Evolutionary conservation across 2,329 filamentous ascomycete genomes (phyloP).

Genomic region (Hymenoscyphus occultus): DNA sequence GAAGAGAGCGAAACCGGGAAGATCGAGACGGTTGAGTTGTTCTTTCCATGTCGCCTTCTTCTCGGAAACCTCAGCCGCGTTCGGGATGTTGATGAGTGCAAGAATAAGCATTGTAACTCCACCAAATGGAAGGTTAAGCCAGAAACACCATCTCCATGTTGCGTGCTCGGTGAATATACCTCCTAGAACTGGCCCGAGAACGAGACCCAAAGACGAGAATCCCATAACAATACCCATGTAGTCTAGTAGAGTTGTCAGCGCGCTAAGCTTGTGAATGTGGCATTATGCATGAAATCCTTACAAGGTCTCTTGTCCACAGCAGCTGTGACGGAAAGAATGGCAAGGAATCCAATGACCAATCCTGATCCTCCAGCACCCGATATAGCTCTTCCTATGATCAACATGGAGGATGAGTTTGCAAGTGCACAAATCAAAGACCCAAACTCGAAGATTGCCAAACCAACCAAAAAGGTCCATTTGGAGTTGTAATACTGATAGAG

Average conservation of each 20-base stretch:
- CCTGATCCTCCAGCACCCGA: conserved; percentile 33
- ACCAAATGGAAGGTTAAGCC: conserved; percentile 42
- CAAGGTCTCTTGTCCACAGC: conserved; percentile 21
- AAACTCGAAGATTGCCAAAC: conserved; percentile 28
- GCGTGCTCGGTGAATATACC: conserved; percentile 15
- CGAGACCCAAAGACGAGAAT: conserved; percentile 10
- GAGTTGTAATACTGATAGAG: conserved; percentile 20
- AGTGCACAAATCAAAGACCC: conserved; percentile 26
- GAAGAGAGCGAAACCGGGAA: conserved; percentile 36
- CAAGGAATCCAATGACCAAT: conserved; percentile 30
- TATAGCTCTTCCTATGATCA: conserved; percentile 31
- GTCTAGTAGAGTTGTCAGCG: neutral
- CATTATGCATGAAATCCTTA: neutral
- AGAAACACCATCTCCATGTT: conserved; percentile 19
- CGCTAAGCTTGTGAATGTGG: neutral
- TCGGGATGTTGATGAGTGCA: conserved; percentile 38
- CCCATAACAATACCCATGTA: conserved; percentile 14
- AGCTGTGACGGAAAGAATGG: conserved; percentile 22
- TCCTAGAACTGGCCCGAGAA: conserved; percentile 15
- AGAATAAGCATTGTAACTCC: conserved; percentile 35
- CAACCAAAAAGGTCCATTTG: conserved; percentile 20
- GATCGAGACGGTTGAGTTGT: conserved; percentile 32
- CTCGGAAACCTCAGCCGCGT: neutral
- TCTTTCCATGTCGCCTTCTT: conserved; percentile 10
- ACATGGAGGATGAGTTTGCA: conserved; percentile 23